Percentiles rank a stretch among this genome's conserved stretches.
These are phyloP conservation scores for Metschnikowia koreensis DNA, from an alignment of 805 yeast species.

Conservation along the genomic window DNA sequence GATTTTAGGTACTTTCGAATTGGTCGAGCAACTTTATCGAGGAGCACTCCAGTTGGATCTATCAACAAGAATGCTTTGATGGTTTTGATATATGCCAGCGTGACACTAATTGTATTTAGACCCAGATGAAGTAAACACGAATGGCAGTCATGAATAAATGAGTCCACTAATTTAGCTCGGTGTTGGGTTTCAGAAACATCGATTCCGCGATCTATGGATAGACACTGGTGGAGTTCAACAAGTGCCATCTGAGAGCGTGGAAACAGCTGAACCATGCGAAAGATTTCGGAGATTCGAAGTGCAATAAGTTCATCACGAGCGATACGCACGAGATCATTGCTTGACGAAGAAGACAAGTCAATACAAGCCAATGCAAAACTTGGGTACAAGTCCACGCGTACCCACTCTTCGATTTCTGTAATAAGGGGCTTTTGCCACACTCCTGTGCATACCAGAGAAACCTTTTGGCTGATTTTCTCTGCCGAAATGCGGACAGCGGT, in stretches of 20 bases:
- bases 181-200: conserved; percentile 37
- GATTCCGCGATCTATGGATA: conserved; percentile 19
- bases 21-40: conserved; percentile 76
- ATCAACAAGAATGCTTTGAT: conserved; percentile 68
- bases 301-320: conserved; percentile 40
- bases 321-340: conserved; percentile 31
- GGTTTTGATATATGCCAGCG: conserved; percentile 66
- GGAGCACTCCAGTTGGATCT: conserved; percentile 84
- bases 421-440: conserved; percentile 42
- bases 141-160: conserved; percentile 47
- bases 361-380: conserved; percentile 22
- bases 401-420: conserved; percentile 34
- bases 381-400: conserved; percentile 39
- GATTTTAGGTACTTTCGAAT: conserved; percentile 69
- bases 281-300: conserved; percentile 59
- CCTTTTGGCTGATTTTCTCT: conserved; percentile 31
- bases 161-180: conserved; percentile 49
- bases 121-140: conserved; percentile 70
- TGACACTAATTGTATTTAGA: conserved; percentile 69
- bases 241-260: conserved; percentile 56
- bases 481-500: conserved; percentile 39
- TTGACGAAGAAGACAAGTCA: conserved; percentile 5
- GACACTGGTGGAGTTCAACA: conserved; percentile 54
- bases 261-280: conserved; percentile 51
- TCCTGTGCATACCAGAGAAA: conserved; percentile 27